Base-by-base conservation (phyloP, 768 basidiomycete species). In the Boletellus ananiceps region DNA sequence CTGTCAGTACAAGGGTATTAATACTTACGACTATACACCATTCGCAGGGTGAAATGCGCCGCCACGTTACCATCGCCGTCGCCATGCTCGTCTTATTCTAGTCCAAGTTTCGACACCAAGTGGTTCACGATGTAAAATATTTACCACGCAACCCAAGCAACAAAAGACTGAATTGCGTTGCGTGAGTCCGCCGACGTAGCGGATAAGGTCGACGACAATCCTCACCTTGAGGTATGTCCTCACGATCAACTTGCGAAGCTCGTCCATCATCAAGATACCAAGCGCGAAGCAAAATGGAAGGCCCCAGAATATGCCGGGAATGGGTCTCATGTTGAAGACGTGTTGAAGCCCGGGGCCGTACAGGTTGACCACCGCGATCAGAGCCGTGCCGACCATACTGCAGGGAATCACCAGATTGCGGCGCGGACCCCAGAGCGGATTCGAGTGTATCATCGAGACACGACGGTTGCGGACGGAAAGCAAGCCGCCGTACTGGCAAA, bases 281-380 rank as follows among this genome's bases (percentile, higher is more conserved):
- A 71, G 16, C 25, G 73, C 76, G 43, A 77, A 73, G 0, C 60
- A 46, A 41, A 75, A 67, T 0, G 76, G 74, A 18, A 74, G 51
- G 5, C 70, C 65, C 75, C 76, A 77, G 54, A 72, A 77, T 60
- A 72, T 70, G 31, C 68, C 62, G 3, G 72, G 74, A 15, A 76
- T 72, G 0, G 73, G 70, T 11, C 69, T 58, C 14, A 71, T 77
- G 6, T 44, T 42, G 49, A 74, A 75, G 9, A 61, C 38, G 0
- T 13, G 18, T 27, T 61, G 49, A 9, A 65, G 54, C 2, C 71
- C 71, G 25, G 58, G 60, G 27, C 70, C 70, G 42, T 72, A 72
- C 1, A 71, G 48, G 51, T 72, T 70, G 46, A 66, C 44, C 15
- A 72, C 47, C 3, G 70, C 63, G 18, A 72, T 64, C 14, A 57